phyloP scores from a whole-genome alignment of 352 stramenopile genomes.

The Phytophthora capsici region DNA sequence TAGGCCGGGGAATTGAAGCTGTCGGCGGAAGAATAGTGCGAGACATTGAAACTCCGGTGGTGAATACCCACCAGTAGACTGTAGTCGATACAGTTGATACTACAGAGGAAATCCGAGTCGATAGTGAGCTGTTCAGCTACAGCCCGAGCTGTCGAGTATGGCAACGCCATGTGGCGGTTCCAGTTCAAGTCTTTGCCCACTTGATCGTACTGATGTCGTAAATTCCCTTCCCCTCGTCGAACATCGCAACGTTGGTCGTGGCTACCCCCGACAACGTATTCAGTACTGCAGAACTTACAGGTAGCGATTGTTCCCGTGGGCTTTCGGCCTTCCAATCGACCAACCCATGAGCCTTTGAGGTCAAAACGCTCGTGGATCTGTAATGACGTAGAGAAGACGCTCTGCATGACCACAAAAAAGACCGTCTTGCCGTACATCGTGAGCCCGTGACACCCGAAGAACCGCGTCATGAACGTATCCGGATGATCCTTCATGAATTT shows the following conservation, averaged over 20 bases:
- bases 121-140: slow-evolving; percentile 77
- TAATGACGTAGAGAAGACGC: slow-evolving; percentile 78
- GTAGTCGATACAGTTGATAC: slow-evolving; percentile 96
- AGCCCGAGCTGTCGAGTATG: slow-evolving; percentile 51
- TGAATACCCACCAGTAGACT: slow-evolving; percentile 94
- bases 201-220: slow-evolving; percentile 81
- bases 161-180: slow-evolving; percentile 83
- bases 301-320: slow-evolving; percentile 67
- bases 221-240: slow-evolving; percentile 64
- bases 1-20: slow-evolving; percentile 45
- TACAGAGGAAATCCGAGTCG: slow-evolving; percentile 91
- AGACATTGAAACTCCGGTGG: slow-evolving; percentile 88
- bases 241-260: slow-evolving; percentile 77
- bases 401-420: slow-evolving; percentile 89
- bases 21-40: slow-evolving; percentile 68
- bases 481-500: slow-evolving; percentile 68
- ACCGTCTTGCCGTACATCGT: slow-evolving; percentile 89
- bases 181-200: slow-evolving; percentile 87
- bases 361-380: slow-evolving; percentile 87
- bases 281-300: slow-evolving; percentile 77
- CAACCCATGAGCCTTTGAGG: slow-evolving; percentile 88
- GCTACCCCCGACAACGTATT: slow-evolving; percentile 72
- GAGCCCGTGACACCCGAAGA: slow-evolving; percentile 81
- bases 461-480: slow-evolving; percentile 82
- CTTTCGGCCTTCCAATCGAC: slow-evolving; percentile 74